These are phyloP conservation scores for Stevia rebaudiana DNA, from an alignment of 140 eudicot species.

Conservation along the genomic window DNA sequence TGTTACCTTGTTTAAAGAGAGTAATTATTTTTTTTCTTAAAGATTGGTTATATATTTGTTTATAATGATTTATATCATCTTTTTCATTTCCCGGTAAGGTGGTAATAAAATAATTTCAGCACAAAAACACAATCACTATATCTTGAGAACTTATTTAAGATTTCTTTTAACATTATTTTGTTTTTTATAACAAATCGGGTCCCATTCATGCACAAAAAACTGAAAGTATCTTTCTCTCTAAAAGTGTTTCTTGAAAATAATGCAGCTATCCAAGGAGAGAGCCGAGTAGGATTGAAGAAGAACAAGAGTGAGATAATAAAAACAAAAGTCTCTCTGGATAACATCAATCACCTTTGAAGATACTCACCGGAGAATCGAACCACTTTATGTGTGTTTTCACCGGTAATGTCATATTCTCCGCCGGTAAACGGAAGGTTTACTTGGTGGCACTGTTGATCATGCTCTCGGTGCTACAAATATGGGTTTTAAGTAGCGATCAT, in stretches of 20 bases:
- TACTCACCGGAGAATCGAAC: not conserved
- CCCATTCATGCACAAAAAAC: slow-evolving; percentile 34
- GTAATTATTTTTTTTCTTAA: no score
- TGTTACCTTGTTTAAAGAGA: no score
- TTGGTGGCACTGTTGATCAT: slow-evolving; percentile 30
- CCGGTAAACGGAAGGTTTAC: slow-evolving; percentile 32
- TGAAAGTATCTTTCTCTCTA: slow-evolving; percentile 14
- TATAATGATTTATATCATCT: no score
- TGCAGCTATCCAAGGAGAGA: not conserved
- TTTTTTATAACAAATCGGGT: slow-evolving; percentile 19
- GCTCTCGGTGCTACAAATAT: slow-evolving; percentile 39
- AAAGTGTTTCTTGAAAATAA: not conserved
- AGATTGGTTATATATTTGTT: no score
- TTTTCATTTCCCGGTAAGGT: no score
- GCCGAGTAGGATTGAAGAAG: not conserved
- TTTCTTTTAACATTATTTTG: slow-evolving; percentile 5
- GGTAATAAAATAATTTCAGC: not conserved
- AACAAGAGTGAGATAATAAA: slow-evolving; percentile 21
- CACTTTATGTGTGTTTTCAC: slow-evolving; percentile 43
- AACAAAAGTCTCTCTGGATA: not conserved
- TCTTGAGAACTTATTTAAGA: slow-evolving; percentile 2
- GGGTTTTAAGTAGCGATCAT: slow-evolving; percentile 33
- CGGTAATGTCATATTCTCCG: slow-evolving; percentile 51
- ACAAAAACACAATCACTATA: not conserved
- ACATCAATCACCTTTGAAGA: not conserved